Evolutionary conservation across 2,329 filamentous ascomycete species (phyloP), one percentile per base, ranked within the genome.

Genomic region (Shiraia sp.): DNA sequence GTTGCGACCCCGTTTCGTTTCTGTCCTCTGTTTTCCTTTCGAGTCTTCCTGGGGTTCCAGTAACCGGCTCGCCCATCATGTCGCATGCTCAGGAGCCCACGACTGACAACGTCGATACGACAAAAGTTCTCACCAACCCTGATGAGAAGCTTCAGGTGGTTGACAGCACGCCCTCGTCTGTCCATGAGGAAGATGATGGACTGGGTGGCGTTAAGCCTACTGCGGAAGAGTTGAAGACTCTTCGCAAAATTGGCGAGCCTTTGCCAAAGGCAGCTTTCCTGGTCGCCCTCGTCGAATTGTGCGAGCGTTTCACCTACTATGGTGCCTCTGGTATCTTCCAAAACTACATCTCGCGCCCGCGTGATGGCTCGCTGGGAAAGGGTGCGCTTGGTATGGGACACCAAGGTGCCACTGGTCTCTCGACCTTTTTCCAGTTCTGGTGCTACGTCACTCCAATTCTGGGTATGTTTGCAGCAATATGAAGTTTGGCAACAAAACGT

Each of bases 241-340:
- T 77, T 17, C 62, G 73, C 38, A 70, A 71, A 43, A 67, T 77
- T n/a, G 70, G 72, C 32, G 75, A 77, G 55, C 66, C 68, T 31
- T 61, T 77, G 3, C 75, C 75, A 31, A 71, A 69, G 53, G 66
- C 69, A 15, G 73, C 74, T 17, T 77, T 74, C 52, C 51, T 77
- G 13, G 71, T 78, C 36, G 74, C 74, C n/a, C 55, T 76, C 17
- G 73, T 77, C 35, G 75, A 77, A 55, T 58, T 77, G 3, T 75
- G 72, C 59, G 75, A 77, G 55, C 69, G 75, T 5, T 77, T 76
- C 55, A 73, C 74, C n/a, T 78, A 70, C 60, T 73, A 72, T 44
- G 69, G 68, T 25, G 69, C 73, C 7, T 72, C 69, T 31, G 74
- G 74, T 50, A 67, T 75, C 19, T 77, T 77, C 59, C 74, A 76